Percentiles rank a stretch among this genome's conserved stretches.
phyloP scores from a whole-genome alignment of 345 rosid genomes.

The Raphanus sativus region DNA sequence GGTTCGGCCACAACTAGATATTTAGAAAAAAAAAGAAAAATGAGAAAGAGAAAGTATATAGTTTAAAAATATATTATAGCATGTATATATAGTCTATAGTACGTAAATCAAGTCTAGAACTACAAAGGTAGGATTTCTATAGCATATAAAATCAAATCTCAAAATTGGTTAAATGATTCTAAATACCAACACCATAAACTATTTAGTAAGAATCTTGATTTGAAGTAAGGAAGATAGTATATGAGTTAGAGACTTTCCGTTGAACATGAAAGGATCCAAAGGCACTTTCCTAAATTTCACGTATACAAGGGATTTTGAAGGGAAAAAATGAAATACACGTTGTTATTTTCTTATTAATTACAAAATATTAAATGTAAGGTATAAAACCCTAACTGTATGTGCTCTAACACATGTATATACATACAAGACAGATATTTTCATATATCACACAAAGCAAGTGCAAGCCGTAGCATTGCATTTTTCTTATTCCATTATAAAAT shows the following conservation, averaged over 20 bases:
- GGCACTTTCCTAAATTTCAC: no score
- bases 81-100: not conserved
- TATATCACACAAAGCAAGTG: conserved; percentile 13
- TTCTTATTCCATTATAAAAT: not conserved
- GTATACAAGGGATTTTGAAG: no score
- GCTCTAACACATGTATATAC: not conserved
- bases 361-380: no score
- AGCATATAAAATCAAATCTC: not conserved
- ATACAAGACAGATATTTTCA: not conserved
- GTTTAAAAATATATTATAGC: not conserved
- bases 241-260: not conserved
- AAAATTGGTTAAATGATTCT: not conserved
- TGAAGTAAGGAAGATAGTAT: not conserved
- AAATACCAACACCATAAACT: not conserved
- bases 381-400: not conserved
- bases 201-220: not conserved
- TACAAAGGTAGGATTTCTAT: no score
- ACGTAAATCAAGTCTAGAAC: not conserved
- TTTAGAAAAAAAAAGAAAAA: no score
- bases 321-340: no score
- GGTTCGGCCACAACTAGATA: no score
- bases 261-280: no score
- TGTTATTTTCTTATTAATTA: no score
- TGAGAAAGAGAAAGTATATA: no score
- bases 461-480: conserved; percentile 19